Evolutionary conservation across 2,329 filamentous ascomycete species (phyloP).

Genomic region (Aureobasidium leucospermi): DNA sequence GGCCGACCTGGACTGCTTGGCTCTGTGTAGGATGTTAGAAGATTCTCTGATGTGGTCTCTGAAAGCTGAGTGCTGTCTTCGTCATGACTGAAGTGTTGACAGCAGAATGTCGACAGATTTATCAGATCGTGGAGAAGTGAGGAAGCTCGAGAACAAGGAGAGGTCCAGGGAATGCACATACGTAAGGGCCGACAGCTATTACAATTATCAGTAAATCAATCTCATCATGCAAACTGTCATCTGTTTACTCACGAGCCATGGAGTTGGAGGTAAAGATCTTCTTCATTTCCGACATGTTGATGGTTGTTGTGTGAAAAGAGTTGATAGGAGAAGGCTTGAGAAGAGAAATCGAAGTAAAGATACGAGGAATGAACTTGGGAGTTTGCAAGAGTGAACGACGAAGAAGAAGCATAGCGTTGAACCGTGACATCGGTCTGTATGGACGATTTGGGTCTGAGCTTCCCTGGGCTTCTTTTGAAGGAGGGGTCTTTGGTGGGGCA

Average conservation of each 20-base stretch:
- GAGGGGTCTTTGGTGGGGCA: slow-evolving; percentile 12
- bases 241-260: slow-evolving; percentile 31
- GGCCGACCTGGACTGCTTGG: slow-evolving; percentile 59
- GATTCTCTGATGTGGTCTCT: not conserved
- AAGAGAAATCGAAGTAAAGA: not conserved
- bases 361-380: not conserved
- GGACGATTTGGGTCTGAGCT: slow-evolving; percentile 4
- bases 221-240: not conserved
- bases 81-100: not conserved
- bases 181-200: slow-evolving; percentile 36
- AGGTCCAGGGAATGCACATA: slow-evolving; percentile 21
- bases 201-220: slow-evolving; percentile 15
- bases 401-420: slow-evolving; percentile 7
- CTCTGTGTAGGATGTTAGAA: slow-evolving; percentile 24
- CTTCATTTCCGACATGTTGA: slow-evolving; percentile 35
- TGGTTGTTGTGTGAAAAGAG: slow-evolving; percentile 6
- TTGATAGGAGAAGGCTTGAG: not conserved
- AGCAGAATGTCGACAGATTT: not conserved
- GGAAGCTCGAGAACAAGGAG: not conserved
- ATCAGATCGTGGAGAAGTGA: not conserved
- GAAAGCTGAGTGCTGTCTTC: not conserved
- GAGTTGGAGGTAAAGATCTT: slow-evolving; percentile 35
- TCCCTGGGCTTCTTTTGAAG: not conserved
- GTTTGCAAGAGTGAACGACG: slow-evolving; percentile 4
- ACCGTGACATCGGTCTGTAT: not conserved